Conservation (phyloP, 495 filamentous ascomycete species). For the Lasiosphaeriaceae sp. region DNA sequence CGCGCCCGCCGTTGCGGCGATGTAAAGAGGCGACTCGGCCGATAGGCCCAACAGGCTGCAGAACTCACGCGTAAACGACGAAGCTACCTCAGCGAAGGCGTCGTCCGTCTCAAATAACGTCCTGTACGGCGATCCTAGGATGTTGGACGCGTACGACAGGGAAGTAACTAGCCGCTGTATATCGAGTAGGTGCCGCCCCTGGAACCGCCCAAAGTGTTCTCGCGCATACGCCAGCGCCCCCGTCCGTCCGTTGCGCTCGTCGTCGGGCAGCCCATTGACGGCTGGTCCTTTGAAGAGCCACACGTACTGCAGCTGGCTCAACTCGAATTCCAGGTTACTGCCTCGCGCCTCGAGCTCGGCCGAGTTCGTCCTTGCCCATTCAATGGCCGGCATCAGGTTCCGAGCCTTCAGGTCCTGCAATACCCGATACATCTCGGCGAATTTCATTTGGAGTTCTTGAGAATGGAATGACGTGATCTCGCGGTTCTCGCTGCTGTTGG, state of each 20-base stretch:
- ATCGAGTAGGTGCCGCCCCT: constrained; percentile 65
- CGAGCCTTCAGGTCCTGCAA: constrained; percentile 67
- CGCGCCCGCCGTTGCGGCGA: constrained; percentile 85
- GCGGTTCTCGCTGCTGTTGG: constrained; percentile 23
- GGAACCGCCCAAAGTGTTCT: constrained; percentile 51
- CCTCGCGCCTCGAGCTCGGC: constrained; percentile 71
- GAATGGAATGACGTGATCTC: constrained; percentile 59
- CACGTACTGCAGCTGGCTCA: constrained; percentile 80
- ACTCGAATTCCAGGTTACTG: constrained; percentile 91
- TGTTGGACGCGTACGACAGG: constrained; percentile 70
- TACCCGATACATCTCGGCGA: constrained; percentile 86
- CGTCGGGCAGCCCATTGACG: constrained; percentile 44
- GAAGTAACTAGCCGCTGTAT: constrained; percentile 73
- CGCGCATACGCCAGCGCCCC: constrained; percentile 72
- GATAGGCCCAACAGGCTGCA: constrained; percentile 86
- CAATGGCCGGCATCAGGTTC: constrained; percentile 77
- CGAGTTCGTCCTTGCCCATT: constrained; percentile 74
- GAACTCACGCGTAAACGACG: constrained; percentile 88
- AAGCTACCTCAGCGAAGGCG: constrained; percentile 75
- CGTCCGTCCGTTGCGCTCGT: constrained; percentile 31
- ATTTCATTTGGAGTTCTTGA: constrained; percentile 67
- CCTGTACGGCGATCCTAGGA: constrained; percentile 69
- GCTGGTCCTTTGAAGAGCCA: constrained; percentile 63
- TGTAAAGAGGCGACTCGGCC: constrained; percentile 84
- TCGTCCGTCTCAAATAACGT: constrained; percentile 65